A percentile compares a stretch with the other conserved stretches of the same genome.
phyloP scores from a whole-genome alignment of 2,329 filamentous ascomycete species.

The Nigrograna mackinnonii region DNA sequence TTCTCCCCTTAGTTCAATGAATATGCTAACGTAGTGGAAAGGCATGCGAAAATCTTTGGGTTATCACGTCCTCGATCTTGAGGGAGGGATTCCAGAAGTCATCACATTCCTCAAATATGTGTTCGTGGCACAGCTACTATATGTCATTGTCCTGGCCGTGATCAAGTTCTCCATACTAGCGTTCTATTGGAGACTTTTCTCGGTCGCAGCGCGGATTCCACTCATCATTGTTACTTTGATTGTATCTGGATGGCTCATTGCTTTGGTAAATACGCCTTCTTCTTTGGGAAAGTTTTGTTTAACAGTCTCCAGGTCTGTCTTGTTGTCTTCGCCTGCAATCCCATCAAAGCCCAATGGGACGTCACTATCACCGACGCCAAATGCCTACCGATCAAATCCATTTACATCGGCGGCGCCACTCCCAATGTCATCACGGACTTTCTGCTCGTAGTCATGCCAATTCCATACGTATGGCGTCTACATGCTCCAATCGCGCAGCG shows the following conservation, averaged over 20 bases:
- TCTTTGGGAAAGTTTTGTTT: neutral
- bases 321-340: slow-evolving; percentile 22
- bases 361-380: slow-evolving; percentile 18
- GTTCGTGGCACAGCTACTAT: slow-evolving; percentile 22
- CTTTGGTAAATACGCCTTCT: slow-evolving; percentile 12
- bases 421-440: slow-evolving; percentile 28
- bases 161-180: slow-evolving; percentile 27
- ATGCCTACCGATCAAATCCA: slow-evolving; percentile 18
- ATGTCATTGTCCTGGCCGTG: slow-evolving; percentile 14
- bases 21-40: neutral
- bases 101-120: slow-evolving; percentile 5
- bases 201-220: slow-evolving; percentile 12
- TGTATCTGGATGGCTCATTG: slow-evolving; percentile 19
- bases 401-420: slow-evolving; percentile 26
- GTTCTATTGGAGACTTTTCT: slow-evolving; percentile 29
- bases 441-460: slow-evolving; percentile 23
- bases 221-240: slow-evolving; percentile 14
- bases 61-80: neutral
- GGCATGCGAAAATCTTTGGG: neutral
- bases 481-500: slow-evolving; percentile 23
- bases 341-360: slow-evolving; percentile 23
- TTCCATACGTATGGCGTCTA: slow-evolving; percentile 27
- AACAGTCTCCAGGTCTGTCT: slow-evolving; percentile 12
- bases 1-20: neutral
- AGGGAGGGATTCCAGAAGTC: neutral